Evolutionary conservation across 495 filamentous ascomycete species (phyloP), one percentile per base, ranked within the genome.

Genomic region (Durotheca rogersii): DNA sequence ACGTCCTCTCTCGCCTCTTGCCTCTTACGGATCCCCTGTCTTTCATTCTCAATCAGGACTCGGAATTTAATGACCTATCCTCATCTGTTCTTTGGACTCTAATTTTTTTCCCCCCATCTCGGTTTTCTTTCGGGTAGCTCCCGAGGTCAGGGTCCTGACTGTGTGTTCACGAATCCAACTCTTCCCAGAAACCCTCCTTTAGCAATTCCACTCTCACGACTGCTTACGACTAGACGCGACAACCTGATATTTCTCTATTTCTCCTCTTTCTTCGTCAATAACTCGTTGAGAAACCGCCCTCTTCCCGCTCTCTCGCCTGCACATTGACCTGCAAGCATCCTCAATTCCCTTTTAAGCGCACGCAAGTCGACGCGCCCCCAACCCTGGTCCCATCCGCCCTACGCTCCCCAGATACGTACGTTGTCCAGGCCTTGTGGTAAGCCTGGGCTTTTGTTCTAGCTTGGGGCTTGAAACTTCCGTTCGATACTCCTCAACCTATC

Each of bases 11-110:
- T 42, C 3, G 7, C 27, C 14, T 20, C 36, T 41, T 27, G 10
- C 17, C 33, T 23, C 10, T 19, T 34, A 20, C 14, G 33, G 20
- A 10, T 21, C 41, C 25, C 41, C 27, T 16, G 46, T 51, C 45
- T 41, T 32, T 52, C 47, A 42, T 51, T 53, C 43, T 48, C 38
- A 47, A 55, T 38, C 37, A 32, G 35, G 44, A 42, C 30, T 47
- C 21, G 34, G 30, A 16, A 32, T 56, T 17, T 35, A 21, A 53
- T 50, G 14, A 7, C 23, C 21, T 43, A 30, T 29, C 27, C 14
- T 27, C 23, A 27, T 17, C 15, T 34, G 20, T 47, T 58, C 42
- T 43, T 52, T 44, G 44, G 55, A 18, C 44, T 44, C 42, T 48
- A 30, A 44, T 29, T 21, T 51, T 51, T 19, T 14, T 9, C 5